Evolutionary conservation across 2,329 filamentous ascomycete species (phyloP).

Genomic region (Gnomoniopsis smithogilvyi): DNA sequence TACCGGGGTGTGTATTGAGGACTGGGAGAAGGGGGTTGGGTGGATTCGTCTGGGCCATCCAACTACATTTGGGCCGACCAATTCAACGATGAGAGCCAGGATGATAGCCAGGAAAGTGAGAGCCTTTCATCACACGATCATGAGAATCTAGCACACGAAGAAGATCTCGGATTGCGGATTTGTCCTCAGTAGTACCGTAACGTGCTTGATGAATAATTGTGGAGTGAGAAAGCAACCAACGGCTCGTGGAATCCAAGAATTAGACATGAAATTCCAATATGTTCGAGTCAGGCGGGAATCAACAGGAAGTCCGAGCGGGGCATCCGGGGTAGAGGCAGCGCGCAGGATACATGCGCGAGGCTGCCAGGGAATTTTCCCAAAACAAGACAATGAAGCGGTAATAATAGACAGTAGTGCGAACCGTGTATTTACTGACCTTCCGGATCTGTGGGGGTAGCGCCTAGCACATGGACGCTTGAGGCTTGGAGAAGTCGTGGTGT

Average conservation of each 20-base stretch:
- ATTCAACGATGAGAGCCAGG: not conserved
- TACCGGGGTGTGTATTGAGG: not conserved
- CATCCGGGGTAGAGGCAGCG: not conserved
- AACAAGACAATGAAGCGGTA: no score
- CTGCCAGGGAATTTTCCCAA: no score
- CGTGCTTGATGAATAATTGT: not conserved
- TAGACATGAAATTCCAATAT: no score
- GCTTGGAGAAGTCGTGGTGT: no score
- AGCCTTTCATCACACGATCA: not conserved
- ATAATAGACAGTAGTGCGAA: not conserved
- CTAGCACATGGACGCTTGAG: no score
- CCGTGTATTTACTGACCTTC: constrained; percentile 10
- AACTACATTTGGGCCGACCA: constrained; percentile 5
- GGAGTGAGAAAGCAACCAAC: not conserved
- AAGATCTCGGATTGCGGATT: not conserved
- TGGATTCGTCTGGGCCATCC: not conserved
- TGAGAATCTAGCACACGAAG: not conserved
- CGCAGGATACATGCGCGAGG: not conserved
- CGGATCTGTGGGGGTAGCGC: not conserved
- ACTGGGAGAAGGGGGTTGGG: constrained; percentile 5
- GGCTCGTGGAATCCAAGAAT: no score
- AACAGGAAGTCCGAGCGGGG: not conserved
- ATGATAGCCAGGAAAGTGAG: not conserved
- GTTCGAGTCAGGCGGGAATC: not conserved
- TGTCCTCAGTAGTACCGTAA: not conserved